phyloP scores from a whole-genome alignment of 2,329 filamentous ascomycete species.

The Diaporthe helianthi region DNA sequence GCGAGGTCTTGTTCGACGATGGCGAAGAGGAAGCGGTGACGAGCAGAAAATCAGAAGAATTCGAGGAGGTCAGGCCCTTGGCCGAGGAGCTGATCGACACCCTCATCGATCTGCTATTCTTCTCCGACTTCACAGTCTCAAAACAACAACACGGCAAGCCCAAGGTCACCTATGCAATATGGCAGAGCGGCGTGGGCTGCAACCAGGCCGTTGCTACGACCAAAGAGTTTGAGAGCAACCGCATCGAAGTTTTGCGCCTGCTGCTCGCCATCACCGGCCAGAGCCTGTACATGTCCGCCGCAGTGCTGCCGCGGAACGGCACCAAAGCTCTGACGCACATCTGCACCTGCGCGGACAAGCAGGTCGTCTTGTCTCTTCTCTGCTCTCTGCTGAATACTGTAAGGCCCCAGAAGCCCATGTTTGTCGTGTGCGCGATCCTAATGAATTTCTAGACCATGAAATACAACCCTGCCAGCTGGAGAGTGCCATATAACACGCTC shows the following conservation, averaged over 20 bases:
- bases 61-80: constrained; percentile 83
- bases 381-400: constrained; percentile 96
- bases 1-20: constrained; percentile 87
- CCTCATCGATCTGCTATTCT: constrained; percentile 88
- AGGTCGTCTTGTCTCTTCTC: constrained; percentile 85
- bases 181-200: constrained; percentile 97
- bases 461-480: constrained; percentile 94
- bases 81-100: constrained; percentile 94
- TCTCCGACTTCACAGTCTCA: constrained; percentile 86
- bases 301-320: constrained; percentile 79
- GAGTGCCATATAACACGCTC: constrained; percentile 90
- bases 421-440: constrained; percentile 24
- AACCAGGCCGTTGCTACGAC: constrained; percentile 87
- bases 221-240: constrained; percentile 91
- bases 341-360: constrained; percentile 86
- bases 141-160: constrained; percentile 72
- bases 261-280: constrained; percentile 87
- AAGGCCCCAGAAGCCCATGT: constrained; percentile 35
- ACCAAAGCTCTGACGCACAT: constrained; percentile 88
- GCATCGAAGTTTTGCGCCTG: constrained; percentile 86
- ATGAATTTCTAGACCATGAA: constrained; percentile 75
- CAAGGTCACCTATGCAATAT: constrained; percentile 92
- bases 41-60: constrained; percentile 63
- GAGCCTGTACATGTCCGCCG: constrained; percentile 90
- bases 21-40: constrained; percentile 63